A percentile compares a stretch with the other conserved stretches of the same genome.
Conservation (phyloP, 768 basidiomycete genomes). For the Infundibulicybe gibba region DNA sequence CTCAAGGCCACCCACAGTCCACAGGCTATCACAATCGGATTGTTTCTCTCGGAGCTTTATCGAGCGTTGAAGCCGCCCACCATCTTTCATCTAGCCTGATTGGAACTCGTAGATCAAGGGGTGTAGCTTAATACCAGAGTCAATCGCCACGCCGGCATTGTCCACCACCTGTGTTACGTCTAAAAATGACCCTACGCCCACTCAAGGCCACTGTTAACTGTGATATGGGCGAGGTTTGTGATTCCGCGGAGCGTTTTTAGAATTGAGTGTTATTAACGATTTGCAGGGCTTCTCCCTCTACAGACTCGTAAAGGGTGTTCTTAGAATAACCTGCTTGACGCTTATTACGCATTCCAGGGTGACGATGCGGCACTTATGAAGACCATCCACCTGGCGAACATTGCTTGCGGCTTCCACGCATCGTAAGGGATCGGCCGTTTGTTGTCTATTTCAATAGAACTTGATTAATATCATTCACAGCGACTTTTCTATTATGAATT, state of each 20-base stretch:
- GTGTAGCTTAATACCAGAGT: too few species aligned
- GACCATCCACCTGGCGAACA: constrained; percentile 55
- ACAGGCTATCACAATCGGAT: too few species aligned
- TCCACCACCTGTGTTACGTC: too few species aligned
- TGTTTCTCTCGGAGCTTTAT: too few species aligned
- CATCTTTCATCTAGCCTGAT: too few species aligned
- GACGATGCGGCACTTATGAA: constrained; percentile 53
- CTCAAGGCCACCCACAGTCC: too few species aligned
- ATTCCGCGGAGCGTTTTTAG: constrained; percentile 1
- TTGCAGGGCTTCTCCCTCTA: constrained; percentile 51
- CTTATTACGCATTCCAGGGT: constrained; percentile 23
- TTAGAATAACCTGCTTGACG: not conserved
- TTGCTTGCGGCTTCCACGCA: constrained; percentile 70
- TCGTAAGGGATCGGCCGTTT: constrained; percentile 37
- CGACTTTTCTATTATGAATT: constrained; percentile 64
- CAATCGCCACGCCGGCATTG: too few species aligned
- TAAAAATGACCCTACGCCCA: not conserved
- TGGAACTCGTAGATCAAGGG: too few species aligned
- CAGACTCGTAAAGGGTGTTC: constrained; percentile 27
- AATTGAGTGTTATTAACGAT: not conserved
- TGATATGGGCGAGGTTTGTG: constrained; percentile 50
- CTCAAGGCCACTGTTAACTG: constrained; percentile 47
- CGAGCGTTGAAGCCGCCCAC: too few species aligned
- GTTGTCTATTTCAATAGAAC: too few species aligned
- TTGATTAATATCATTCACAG: constrained; percentile 18